Base-by-base conservation (phyloP, 73 alveolate species). In the Tetrahymena thermophila region DNA sequence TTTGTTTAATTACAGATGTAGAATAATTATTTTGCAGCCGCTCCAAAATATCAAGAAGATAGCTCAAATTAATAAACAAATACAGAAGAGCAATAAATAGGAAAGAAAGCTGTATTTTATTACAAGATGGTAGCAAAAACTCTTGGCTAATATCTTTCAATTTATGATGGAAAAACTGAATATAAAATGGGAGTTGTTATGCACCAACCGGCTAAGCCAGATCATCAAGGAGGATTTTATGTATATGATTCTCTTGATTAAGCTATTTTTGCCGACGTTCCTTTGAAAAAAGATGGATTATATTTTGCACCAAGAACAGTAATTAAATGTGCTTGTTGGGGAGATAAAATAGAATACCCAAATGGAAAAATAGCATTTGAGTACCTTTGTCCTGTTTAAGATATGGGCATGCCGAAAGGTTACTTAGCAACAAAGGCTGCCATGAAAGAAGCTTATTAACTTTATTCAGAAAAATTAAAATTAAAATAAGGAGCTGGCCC, bases 251-350 rank as follows among this genome's bases (percentile, higher is more conserved):
- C 96, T 23, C 96, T 97, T 7, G 71, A 96, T 35, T 96, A 96
- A 38, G 98, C 98, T 10, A 83, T 97, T 8, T 97, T 97, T 57
- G 98, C 98, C 34, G 98, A 97, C 94, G 95, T 97, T 6, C 98
- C 98, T 28, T 58, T 85, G 35, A 94, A 96, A 25, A 93, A 97
- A 85, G 97, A 98, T 85, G 97, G 98, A 35, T 57, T 95, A 43
- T 94, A 89, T 85, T 55, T 94, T n/a, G 98, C 98, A 0, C 98
- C 98, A 17, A 93, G 98, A 58, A 97, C 98, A 25, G 96, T 97
- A 21, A 31, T 97, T 23, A 97, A 96, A 83, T 84, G 94, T 31
- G 94, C 94, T 35, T 85, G 96, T 17, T 97, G 98, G 98, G 98
- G 98, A 16, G 97, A 96, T 1, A 94, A 71, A 44, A 94, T 95